These are phyloP conservation scores for Colletotrichum phormii DNA, from an alignment of 2,329 filamentous ascomycete genomes.

Conservation along the genomic window DNA sequence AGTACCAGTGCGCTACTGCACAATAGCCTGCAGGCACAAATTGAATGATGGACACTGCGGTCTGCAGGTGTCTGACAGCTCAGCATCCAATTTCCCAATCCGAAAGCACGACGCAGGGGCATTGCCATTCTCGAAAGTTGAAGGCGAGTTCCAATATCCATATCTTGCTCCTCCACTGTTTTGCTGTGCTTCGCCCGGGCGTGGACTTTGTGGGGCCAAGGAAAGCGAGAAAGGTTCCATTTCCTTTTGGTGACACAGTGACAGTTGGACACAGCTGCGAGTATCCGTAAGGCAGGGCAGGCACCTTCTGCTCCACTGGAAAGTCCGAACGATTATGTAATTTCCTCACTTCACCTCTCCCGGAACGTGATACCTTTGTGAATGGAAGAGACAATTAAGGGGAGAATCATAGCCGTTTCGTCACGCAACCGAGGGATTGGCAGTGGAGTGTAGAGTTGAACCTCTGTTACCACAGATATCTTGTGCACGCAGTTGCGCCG, in stretches of 20 bases:
- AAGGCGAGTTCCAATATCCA: neutral
- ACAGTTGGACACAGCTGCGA: no score
- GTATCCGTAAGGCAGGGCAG: no score
- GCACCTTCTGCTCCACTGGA: no score
- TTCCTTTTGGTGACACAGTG: no score
- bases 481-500: neutral
- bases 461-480: neutral
- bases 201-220: no score
- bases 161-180: neutral
- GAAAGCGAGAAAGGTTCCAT: no score
- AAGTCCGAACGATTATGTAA: no score
- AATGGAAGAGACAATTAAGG: no score
- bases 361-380: no score
- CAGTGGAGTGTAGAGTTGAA: neutral
- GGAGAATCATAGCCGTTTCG: no score
- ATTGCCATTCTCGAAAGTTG: neutral
- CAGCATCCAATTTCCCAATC: slow-evolving; percentile 9
- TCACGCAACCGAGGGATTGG: no score
- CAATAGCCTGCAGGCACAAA: neutral
- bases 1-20: neutral
- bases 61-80: slow-evolving; percentile 14
- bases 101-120: neutral
- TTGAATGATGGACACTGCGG: slow-evolving; percentile 2
- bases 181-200: no score
- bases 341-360: neutral